Evolutionary conservation across 1,139 yeast genomes (phyloP).

Genomic region (Meyerozyma elateridarum): DNA sequence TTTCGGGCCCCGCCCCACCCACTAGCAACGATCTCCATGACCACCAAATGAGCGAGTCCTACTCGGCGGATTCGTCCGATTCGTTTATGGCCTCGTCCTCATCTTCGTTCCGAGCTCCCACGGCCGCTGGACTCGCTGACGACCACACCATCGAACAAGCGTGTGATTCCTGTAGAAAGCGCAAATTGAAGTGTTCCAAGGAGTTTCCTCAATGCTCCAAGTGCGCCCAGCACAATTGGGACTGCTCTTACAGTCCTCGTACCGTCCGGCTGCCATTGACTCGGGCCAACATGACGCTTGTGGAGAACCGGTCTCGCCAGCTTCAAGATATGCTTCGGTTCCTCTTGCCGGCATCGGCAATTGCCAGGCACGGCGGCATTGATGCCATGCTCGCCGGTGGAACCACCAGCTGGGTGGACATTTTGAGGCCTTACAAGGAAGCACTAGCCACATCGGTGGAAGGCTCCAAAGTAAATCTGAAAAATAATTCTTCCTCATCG

Average conservation of each 20-base stretch:
- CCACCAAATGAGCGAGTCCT: too few relatives aligned
- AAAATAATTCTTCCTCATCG: constrained; percentile 4
- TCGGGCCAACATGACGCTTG: constrained; percentile 72
- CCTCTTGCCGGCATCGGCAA: constrained; percentile 25
- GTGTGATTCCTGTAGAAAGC: constrained; percentile 56
- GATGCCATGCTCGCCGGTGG: constrained; percentile 22
- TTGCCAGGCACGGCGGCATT: constrained; percentile 13
- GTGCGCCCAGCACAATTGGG: constrained; percentile 69
- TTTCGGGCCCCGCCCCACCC: constrained; percentile 9
- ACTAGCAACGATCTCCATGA: background rate
- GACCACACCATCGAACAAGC: constrained; percentile 38
- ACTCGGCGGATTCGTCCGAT: too few relatives aligned
- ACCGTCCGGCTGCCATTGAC: constrained; percentile 78
- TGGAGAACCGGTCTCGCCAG: constrained; percentile 57
- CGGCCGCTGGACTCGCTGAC: too few relatives aligned
- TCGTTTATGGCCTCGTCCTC: too few relatives aligned
- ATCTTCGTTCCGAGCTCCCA: too few relatives aligned
- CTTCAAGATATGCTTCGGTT: constrained; percentile 50
- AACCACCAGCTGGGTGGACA: constrained; percentile 17
- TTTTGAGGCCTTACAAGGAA: constrained; percentile 2
- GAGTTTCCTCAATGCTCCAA: constrained; percentile 74
- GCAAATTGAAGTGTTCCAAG: constrained; percentile 55
- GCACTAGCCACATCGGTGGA: constrained; percentile 2
- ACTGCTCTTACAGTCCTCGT: constrained; percentile 73
- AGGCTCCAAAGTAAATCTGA: background rate